Conservation (phyloP, 305 asterid genomes). For the Solanum hybrid region DNA sequence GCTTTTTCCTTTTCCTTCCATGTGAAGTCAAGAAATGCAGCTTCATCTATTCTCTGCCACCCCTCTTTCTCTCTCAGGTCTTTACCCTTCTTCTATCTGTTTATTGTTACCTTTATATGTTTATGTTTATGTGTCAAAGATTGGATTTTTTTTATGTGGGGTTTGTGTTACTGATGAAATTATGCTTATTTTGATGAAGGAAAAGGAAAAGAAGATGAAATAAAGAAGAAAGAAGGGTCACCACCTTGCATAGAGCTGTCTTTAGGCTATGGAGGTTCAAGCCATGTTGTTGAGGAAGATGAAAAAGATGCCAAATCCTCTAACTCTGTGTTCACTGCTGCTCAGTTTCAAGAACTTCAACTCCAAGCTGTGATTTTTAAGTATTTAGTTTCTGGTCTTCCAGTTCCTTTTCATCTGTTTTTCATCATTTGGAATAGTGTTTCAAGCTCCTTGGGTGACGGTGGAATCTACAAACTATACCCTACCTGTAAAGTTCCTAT, state of each 20-base stretch:
- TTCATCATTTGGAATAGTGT: constrained; percentile 34
- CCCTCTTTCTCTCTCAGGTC: too few relatives aligned
- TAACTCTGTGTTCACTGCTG: constrained; percentile 19
- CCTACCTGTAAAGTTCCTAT: constrained; percentile 33
- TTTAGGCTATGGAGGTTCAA: constrained; percentile 24
- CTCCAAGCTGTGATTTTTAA: constrained; percentile 30
- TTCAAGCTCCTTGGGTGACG: constrained; percentile 18
- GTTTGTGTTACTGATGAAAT: constrained; percentile 12
- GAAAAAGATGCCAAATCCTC: not conserved
- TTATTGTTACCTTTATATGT: too few relatives aligned
- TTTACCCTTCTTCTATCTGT: too few relatives aligned
- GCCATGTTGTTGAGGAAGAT: constrained; percentile 17
- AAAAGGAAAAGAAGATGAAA: constrained; percentile 4
- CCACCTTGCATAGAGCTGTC: constrained; percentile 27
- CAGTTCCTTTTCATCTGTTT: constrained; percentile 31
- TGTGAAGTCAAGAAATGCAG: too few relatives aligned
- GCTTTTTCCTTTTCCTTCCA: not conserved
- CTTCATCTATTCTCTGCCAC: too few relatives aligned
- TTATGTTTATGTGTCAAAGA: not conserved
- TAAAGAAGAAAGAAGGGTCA: constrained; percentile 9
- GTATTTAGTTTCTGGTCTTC: constrained; percentile 27
- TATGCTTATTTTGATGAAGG: constrained; percentile 15
- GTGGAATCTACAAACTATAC: constrained; percentile 15
- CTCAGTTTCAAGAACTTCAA: constrained; percentile 29
- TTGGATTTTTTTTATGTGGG: not conserved